These are phyloP conservation scores for Brassica juncea DNA, from an alignment of 345 rosid genomes.

Conservation along the genomic window DNA sequence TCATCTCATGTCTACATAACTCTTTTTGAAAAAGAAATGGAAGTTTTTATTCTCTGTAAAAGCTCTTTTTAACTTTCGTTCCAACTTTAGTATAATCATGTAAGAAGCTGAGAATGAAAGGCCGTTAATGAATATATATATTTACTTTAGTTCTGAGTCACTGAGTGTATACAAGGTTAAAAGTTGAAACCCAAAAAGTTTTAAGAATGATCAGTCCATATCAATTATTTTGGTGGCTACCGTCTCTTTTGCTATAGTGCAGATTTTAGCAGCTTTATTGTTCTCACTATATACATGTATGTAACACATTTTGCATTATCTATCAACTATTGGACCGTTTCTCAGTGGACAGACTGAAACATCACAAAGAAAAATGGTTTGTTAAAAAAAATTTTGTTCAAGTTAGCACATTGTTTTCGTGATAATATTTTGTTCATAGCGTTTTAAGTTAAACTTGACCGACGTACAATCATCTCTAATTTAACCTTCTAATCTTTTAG, in stretches of 20 bases:
- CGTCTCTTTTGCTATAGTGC: conserved; percentile 28
- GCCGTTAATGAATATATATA: not conserved
- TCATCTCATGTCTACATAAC: conserved; percentile 20
- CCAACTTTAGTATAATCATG: conserved; percentile 32
- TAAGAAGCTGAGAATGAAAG: conserved; percentile 30
- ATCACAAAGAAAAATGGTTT: not conserved
- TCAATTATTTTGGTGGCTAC: conserved; percentile 32
- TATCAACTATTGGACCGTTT: conserved; percentile 11
- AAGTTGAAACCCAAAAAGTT: conserved; percentile 23
- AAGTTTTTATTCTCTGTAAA: conserved; percentile 24
- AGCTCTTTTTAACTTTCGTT: conserved; percentile 28
- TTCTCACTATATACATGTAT: conserved; percentile 19
- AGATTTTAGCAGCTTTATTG: conserved; percentile 28
- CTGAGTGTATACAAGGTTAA: not conserved
- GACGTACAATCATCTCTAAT: conserved; percentile 4
- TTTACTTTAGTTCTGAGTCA: not conserved
- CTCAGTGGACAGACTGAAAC: conserved; percentile 24
- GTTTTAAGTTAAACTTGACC: not conserved
- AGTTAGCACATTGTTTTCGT: conserved; percentile 24
- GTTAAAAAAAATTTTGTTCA: not conserved
- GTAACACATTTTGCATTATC: conserved; percentile 20
- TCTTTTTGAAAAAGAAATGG: not conserved
- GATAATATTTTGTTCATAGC: not conserved
- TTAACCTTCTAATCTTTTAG: too few relatives aligned
- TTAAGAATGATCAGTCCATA: conserved; percentile 31